A percentile compares a stretch with the other conserved stretches of the same genome.
These are phyloP conservation scores for Suillus subalutaceus DNA, from an alignment of 768 basidiomycete genomes.

Conservation along the genomic window DNA sequence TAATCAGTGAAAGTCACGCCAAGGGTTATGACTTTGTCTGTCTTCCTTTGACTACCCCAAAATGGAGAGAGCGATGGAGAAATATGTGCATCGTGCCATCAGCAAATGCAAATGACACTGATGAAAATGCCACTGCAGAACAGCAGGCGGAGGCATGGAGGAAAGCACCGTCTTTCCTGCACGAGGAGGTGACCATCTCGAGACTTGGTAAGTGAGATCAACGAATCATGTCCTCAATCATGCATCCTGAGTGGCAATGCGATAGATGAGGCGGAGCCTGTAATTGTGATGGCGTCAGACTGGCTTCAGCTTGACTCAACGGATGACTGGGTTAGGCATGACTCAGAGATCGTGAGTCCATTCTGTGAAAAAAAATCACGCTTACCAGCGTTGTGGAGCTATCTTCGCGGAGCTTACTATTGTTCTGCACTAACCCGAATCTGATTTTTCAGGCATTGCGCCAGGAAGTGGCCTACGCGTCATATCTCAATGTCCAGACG, in stretches of 20 bases:
- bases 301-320: constrained; percentile 95
- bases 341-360: constrained; percentile 85
- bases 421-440: constrained; percentile 8
- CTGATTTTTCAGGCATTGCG: constrained; percentile 68
- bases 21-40: constrained; percentile 79
- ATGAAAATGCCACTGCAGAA: constrained; percentile 50
- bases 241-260: constrained; percentile 20
- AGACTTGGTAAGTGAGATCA: constrained; percentile 57
- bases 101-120: constrained; percentile 37
- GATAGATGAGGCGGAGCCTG: constrained; percentile 72
- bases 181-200: constrained; percentile 88
- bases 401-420: constrained; percentile 16
- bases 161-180: constrained; percentile 72
- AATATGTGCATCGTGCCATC: constrained; percentile 79
- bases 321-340: constrained; percentile 94
- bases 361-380: not conserved
- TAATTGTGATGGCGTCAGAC: constrained; percentile 81
- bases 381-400: not conserved
- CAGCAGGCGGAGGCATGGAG: constrained; percentile 86
- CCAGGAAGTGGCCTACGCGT: constrained; percentile 91
- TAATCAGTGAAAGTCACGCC: constrained; percentile 52
- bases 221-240: constrained; percentile 16
- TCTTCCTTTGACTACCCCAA: constrained; percentile 85
- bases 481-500: constrained; percentile 85
- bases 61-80: constrained; percentile 88